Evolutionary conservation across 768 basidiomycete genomes (phyloP), one percentile per base, ranked within the genome.

Genomic region (Boletus fagicola): DNA sequence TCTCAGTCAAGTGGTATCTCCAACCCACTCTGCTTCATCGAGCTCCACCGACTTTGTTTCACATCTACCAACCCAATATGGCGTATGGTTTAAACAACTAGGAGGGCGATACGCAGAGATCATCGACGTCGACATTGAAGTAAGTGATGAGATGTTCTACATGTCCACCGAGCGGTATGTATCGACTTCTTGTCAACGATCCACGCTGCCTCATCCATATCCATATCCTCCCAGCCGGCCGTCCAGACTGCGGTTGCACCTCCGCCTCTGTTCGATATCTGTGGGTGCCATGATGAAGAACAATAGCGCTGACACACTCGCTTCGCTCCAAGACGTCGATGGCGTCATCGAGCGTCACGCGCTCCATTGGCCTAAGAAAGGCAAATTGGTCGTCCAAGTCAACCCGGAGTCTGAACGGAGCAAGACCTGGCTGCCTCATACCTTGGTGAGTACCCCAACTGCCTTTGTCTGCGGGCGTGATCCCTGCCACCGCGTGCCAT

Each of bases 351-450:
- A 51, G 44, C 68, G n/a, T 49, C 60, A 57, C 39, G 68, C 54
- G 30, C 48, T 51, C 38, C 55, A 57, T 42, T 83, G 82, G 82
- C 82, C 82, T 45, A 54, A 63, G 36, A 70, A 72, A 47, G 82
- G 81, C 39, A 71, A 72, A 28, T 62, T 83, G 22, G 70, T 81
- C 40, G 64, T 83, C 31, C 72, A 76, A 55, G 69, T 82, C 50
- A 84, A 84, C 62, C 73, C 73, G 5, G 70, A 63, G 2, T 65
- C 64, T 9, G 57, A 61, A 8, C 60, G 65, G 22, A 73, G 70
- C 40, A 73, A 68, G 57, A 75, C 72, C 3, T 80, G 77, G 75
- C 58, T 82, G n/a, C 79, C 82, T 24, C 51, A 71, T 30, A 51
- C 74, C 35, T 54, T 83, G 71, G 82, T 81, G 22, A 60, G 76